Conservation (phyloP, 1,139 yeast genomes). For the Geotrichum histeridarum region DNA sequence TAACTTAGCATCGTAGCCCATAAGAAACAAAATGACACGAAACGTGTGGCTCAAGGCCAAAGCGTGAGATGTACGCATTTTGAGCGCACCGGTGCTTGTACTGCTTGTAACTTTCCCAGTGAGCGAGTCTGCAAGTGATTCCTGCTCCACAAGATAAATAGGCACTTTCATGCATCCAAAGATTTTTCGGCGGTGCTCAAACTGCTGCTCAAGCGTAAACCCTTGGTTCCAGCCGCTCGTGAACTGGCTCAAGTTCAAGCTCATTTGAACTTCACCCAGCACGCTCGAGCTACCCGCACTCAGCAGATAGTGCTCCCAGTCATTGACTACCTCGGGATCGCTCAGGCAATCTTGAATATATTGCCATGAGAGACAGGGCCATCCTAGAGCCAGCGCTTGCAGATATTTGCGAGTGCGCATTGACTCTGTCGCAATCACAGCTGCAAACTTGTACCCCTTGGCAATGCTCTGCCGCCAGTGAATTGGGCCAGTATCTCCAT, state of each 20-base stretch:
- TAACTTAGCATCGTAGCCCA: constrained; percentile 7
- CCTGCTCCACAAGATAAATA: constrained; percentile 24
- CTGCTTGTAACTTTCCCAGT: constrained; percentile 9
- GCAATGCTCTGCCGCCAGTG: neutral
- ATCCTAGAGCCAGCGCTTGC: constrained; percentile 80
- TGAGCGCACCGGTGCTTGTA: neutral
- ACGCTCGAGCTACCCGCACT: constrained; percentile 63
- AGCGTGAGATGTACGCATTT: constrained; percentile 16
- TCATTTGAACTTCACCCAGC: constrained; percentile 29
- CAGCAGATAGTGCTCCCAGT: constrained; percentile 55
- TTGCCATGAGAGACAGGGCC: constrained; percentile 72
- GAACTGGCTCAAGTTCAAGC: constrained; percentile 27
- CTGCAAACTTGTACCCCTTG: constrained; percentile 48
- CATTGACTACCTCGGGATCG: constrained; percentile 29
- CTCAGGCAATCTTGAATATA: constrained; percentile 54
- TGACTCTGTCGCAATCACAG: constrained; percentile 54
- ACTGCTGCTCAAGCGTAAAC: constrained; percentile 27
- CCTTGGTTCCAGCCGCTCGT: constrained; percentile 25
- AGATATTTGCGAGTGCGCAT: constrained; percentile 70
- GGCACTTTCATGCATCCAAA: constrained; percentile 24
- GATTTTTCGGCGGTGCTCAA: constrained; percentile 24
- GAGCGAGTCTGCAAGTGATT: constrained; percentile 11
- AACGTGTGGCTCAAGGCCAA: neutral
- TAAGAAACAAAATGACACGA: neutral
- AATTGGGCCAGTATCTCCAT: constrained; percentile 1